Evolutionary conservation across 2,329 filamentous ascomycete genomes (phyloP).

Genomic region (Colletotrichum navitas): DNA sequence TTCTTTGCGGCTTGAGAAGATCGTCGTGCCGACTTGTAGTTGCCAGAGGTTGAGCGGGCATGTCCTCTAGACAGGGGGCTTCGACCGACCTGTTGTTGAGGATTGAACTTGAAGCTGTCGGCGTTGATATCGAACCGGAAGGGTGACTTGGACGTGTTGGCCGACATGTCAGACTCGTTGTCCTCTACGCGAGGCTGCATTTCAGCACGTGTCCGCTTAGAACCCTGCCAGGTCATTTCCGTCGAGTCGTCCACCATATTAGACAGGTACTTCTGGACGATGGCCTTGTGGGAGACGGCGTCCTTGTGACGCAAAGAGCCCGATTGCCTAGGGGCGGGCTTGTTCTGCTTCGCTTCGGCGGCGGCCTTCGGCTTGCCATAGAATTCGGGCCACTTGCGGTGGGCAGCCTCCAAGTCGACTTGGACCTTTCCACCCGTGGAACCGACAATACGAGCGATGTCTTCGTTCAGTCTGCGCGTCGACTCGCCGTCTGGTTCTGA

Average conservation of each 20-base stretch:
- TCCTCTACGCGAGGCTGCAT: constrained; percentile 69
- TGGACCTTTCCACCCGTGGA: constrained; percentile 54
- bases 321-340: constrained; percentile 17
- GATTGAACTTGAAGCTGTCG: constrained; percentile 47
- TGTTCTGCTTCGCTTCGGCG: constrained; percentile 23
- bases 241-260: constrained; percentile 58
- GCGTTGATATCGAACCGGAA: constrained; percentile 44
- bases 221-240: constrained; percentile 55
- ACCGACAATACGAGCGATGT: constrained; percentile 59
- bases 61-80: constrained; percentile 56
- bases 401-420: constrained; percentile 60
- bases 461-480: constrained; percentile 63
- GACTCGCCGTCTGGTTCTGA: constrained; percentile 67
- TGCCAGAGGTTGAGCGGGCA: constrained; percentile 48
- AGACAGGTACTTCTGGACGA: constrained; percentile 44
- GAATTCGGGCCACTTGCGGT: constrained; percentile 67
- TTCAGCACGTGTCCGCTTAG: constrained; percentile 59
- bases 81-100: constrained; percentile 49
- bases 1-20: constrained; percentile 33
- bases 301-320: constrained; percentile 55
- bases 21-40: constrained; percentile 32
- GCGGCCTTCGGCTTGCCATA: constrained; percentile 55
- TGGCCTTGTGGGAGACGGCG: constrained; percentile 56
- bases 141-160: constrained; percentile 57
- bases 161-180: constrained; percentile 64